These are phyloP conservation scores for Tripterygium wilfordii DNA, from an alignment of 177 flowering plant genomes.

Conservation along the genomic window DNA sequence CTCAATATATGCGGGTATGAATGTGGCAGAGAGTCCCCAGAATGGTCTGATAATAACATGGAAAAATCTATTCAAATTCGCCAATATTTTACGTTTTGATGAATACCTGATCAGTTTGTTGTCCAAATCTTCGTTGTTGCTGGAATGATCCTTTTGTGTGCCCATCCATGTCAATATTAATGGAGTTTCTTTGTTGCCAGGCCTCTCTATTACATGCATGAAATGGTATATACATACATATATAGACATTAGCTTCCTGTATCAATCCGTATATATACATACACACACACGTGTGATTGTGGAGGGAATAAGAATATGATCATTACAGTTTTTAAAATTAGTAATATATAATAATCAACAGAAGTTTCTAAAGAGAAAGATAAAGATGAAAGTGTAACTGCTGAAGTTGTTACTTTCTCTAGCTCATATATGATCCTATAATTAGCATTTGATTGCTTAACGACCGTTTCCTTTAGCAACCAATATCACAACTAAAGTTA, in stretches of 20 bases:
- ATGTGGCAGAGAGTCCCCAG: no score
- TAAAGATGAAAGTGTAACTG: constrained; percentile 3
- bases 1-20: no score
- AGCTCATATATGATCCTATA: no score
- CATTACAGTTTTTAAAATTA: constrained; percentile 4
- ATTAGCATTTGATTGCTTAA: constrained; percentile 14
- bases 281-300: constrained; percentile 28
- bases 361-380: constrained; percentile 3
- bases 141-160: constrained; percentile 23
- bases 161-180: constrained; percentile 35
- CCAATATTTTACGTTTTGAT: no score
- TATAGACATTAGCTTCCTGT: no score
- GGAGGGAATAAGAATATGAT: constrained; percentile 34
- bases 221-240: no score
- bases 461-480: constrained; percentile 17
- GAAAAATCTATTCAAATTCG: no score
- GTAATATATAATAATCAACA: background rate
- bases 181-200: constrained; percentile 40
- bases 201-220: constrained; percentile 44
- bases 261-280: no score
- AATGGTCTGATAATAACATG: no score
- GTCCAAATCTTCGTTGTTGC: constrained; percentile 31
- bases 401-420: constrained; percentile 12
- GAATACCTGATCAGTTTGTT: constrained; percentile 26
- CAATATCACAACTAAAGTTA: background rate